A percentile compares a stretch with the other conserved stretches of the same genome.
Evolutionary conservation across 371 early-diverging fungal species (phyloP).

Genomic region (Mortierella sp.): DNA sequence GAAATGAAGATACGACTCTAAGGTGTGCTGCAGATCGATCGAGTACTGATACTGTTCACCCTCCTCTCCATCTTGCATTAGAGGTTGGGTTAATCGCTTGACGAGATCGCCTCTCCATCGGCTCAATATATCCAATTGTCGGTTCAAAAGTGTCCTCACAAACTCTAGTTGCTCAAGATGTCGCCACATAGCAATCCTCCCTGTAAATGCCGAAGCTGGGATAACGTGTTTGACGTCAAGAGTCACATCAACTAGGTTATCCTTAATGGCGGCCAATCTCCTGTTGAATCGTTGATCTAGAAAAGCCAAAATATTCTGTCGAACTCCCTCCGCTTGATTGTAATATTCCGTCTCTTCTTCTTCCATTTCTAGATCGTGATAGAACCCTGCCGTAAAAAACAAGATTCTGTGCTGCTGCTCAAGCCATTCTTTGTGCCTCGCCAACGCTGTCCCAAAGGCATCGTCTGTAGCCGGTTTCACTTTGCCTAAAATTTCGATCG

Average conservation of each 20-base stretch:
- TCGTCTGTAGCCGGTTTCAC: slow-evolving; percentile 14
- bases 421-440: slow-evolving; percentile 57
- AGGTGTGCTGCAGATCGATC: slow-evolving; percentile 45
- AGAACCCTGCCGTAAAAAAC: slow-evolving; percentile 72
- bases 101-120: slow-evolving; percentile 40
- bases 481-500: slow-evolving; percentile 3
- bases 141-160: slow-evolving; percentile 20
- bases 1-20: slow-evolving; percentile 40
- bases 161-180: slow-evolving; percentile 27
- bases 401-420: slow-evolving; percentile 69
- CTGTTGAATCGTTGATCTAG: slow-evolving; percentile 40
- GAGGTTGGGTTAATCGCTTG: slow-evolving; percentile 30
- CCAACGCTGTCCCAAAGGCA: slow-evolving; percentile 8
- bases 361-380: slow-evolving; percentile 58
- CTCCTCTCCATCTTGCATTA: slow-evolving; percentile 50
- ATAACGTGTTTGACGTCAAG: slow-evolving; percentile 6
- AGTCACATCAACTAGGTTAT: background rate
- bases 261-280: background rate
- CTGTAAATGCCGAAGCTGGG: slow-evolving; percentile 8
- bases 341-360: slow-evolving; percentile 61
- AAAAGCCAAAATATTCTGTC: slow-evolving; percentile 56
- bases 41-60: slow-evolving; percentile 53
- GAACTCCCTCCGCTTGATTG: slow-evolving; percentile 62
- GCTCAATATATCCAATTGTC: slow-evolving; percentile 26
- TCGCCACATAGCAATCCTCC: slow-evolving; percentile 30